Conservation (phyloP, 345 rosid species). For the Hibiscus syriacus region DNA sequence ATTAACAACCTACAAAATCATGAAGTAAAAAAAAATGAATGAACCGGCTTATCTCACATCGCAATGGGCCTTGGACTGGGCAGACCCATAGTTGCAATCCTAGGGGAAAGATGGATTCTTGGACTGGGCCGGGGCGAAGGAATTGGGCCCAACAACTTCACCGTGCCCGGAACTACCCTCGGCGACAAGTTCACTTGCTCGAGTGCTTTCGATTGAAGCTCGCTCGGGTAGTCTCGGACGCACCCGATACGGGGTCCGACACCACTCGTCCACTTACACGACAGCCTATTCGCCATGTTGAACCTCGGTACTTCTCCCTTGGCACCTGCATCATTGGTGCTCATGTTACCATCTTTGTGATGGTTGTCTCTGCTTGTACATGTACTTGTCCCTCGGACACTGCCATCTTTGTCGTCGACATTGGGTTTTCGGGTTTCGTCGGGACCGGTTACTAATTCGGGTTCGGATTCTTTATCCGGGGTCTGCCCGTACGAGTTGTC, state of each 20-base stretch:
- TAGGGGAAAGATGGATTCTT: conserved; percentile 60
- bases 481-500: conserved; percentile 24
- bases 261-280: conserved; percentile 68
- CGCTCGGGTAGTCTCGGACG: conserved; percentile 72
- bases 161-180: conserved; percentile 26
- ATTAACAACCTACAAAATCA: background rate
- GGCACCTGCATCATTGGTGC: background rate
- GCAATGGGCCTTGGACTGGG: conserved; percentile 10
- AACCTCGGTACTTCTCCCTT: conserved; percentile 5
- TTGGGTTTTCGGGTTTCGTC: background rate
- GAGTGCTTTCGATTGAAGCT: conserved; percentile 63
- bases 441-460: background rate
- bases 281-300: conserved; percentile 27
- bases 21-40: background rate
- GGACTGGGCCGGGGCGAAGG: conserved; percentile 92
- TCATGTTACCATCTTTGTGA: conserved; percentile 7
- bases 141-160: conserved; percentile 51
- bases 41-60: background rate
- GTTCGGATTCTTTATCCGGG: conserved; percentile 16
- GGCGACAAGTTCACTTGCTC: conserved; percentile 87
- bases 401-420: conserved; percentile 1
- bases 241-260: conserved; percentile 83
- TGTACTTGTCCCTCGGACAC: background rate
- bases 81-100: conserved; percentile 65
- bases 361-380: background rate